Base-by-base conservation (phyloP, 257 asterid species). In the Solanum raphanifolium region DNA sequence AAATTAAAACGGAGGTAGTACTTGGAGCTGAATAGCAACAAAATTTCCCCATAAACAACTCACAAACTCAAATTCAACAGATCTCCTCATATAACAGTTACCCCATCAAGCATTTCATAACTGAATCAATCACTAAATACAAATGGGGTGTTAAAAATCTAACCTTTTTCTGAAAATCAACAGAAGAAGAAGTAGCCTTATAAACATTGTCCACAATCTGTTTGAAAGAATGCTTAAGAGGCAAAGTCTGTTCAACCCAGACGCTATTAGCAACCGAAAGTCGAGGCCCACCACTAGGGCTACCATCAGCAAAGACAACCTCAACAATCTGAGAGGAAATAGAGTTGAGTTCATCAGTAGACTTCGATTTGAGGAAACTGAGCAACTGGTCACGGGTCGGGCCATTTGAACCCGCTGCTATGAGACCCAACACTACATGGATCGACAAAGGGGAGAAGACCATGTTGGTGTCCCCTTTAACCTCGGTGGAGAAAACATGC, bases 371-470 rank as follows among this genome's bases (percentile, higher is more conserved):
- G 85, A 92, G 92, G 87, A 92, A 90, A 85, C 87, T 23, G 62
- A 92, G 92, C 9, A 92, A 68, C 55, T 92, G 94, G 23, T 76
- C 83, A 13, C 48, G 88, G 31, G 94, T 87, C 7, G 87, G 88
- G 38, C 92, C 94, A 9, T 84, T 34, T 29, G 94, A 90, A 1
- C 93, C 93, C 3, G 94, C 86, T 0, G 90, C 89, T 7, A 92
- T 87, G 41, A 90, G 76, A 83, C 91, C 92, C 87, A 92, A 72
- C 4, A 92, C 75, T 13, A 89, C 89, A 13, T 92, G 91, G 74
- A 92, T 88, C 15, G 94, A 89, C 29, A 88, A 79, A 29, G 93
- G 93, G 6, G 94, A 92, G 91, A 92, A 88, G 18, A 92, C 90
- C 48, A 65, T 35, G 88, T 92, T 92, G 69, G 65, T 0, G 6